phyloP scores from a whole-genome alignment of 306 rosid genomes.

The Lathyrus sativus region DNA sequence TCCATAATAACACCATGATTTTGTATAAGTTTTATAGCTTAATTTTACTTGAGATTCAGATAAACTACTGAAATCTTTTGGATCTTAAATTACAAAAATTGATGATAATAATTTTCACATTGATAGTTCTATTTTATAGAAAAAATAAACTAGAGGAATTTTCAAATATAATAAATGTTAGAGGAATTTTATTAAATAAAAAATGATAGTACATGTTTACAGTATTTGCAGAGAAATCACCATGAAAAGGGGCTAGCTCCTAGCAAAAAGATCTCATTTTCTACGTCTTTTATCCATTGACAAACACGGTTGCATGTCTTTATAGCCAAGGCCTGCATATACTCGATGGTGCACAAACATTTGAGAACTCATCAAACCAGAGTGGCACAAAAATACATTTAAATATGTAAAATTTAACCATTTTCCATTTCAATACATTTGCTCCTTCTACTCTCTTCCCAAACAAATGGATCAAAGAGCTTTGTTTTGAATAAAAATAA shows the following conservation, averaged over 20 bases:
- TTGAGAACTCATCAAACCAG: slow-evolving; percentile 31
- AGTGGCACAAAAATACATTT: slow-evolving; percentile 6
- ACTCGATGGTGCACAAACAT: slow-evolving; percentile 32
- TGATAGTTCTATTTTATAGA: neutral
- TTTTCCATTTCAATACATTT: neutral
- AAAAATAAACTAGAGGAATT: neutral
- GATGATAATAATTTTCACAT: slow-evolving; percentile 20
- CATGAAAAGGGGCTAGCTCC: slow-evolving; percentile 99
- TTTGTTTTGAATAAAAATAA: neutral
- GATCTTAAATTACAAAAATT: slow-evolving; percentile 1
- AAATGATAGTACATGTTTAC: slow-evolving; percentile 60
- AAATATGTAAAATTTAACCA: slow-evolving; percentile 9
- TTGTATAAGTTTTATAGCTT: too few relatives aligned
- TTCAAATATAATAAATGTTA: slow-evolving; percentile 5
- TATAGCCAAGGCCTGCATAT: slow-evolving; percentile 85
- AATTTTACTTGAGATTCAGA: too few relatives aligned
- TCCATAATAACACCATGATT: too few relatives aligned
- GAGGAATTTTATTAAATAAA: slow-evolving; percentile 43
- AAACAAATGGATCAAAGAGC: slow-evolving; percentile 10
- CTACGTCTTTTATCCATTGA: slow-evolving; percentile 98
- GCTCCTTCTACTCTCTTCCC: neutral
- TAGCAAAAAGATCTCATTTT: slow-evolving; percentile 91
- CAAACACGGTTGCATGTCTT: slow-evolving; percentile 92
- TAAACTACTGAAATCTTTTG: neutral
- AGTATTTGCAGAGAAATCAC: slow-evolving; percentile 55